These are phyloP conservation scores for Ogataea salicorniae DNA, from an alignment of 805 yeast species.

Conservation along the genomic window DNA sequence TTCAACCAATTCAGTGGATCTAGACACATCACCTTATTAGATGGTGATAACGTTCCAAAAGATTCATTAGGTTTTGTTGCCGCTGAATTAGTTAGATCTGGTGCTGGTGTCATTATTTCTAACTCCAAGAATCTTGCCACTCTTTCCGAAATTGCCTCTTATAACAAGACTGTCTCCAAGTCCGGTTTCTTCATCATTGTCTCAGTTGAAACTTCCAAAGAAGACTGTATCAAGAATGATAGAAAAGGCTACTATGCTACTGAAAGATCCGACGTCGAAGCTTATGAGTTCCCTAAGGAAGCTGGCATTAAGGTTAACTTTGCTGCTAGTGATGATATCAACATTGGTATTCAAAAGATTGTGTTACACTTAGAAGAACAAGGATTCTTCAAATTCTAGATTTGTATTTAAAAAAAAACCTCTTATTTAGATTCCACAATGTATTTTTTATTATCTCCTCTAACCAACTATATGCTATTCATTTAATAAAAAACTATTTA, in stretches of 20 bases:
- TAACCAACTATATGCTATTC: too few species aligned
- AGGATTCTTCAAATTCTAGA: constrained; percentile 63
- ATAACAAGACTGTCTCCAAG: constrained; percentile 40
- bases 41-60: constrained; percentile 27
- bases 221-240: constrained; percentile 40
- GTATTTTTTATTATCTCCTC: too few species aligned
- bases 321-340: constrained; percentile 45
- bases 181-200: constrained; percentile 48
- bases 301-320: constrained; percentile 57
- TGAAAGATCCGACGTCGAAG: constrained; percentile 41
- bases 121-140: constrained; percentile 41
- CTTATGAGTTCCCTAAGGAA: constrained; percentile 42
- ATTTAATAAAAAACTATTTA: too few species aligned
- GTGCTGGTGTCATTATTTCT: constrained; percentile 81
- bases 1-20: constrained; percentile 86
- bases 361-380: constrained; percentile 71
- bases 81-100: constrained; percentile 78
- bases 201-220: constrained; percentile 47
- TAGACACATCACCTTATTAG: constrained; percentile 65
- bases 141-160: constrained; percentile 36
- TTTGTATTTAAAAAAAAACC: background rate
- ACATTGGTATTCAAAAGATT: constrained; percentile 69
- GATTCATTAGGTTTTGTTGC: constrained; percentile 56
- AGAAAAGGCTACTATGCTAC: constrained; percentile 46
- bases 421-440: background rate